Conservation (phyloP, 2,329 filamentous ascomycete species). For the Botryosphaeria dothidea region DNA sequence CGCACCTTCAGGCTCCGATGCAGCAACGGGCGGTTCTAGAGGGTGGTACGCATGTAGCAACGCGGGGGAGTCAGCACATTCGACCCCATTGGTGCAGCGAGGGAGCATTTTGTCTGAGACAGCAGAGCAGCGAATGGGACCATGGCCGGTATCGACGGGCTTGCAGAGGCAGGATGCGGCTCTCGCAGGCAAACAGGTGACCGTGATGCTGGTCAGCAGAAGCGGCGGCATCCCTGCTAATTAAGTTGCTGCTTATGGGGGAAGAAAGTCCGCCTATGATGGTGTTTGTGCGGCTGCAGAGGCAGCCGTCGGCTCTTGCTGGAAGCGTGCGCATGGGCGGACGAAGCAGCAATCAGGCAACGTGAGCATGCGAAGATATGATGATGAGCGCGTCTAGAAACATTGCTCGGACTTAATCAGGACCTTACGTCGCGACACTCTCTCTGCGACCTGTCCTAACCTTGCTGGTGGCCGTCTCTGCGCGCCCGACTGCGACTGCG, state of each 20-base stretch:
- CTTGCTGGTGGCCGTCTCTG: too few species aligned
- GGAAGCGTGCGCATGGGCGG: too few species aligned
- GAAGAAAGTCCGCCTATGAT: conserved; percentile 16
- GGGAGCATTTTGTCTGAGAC: conserved; percentile 2
- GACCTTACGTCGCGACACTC: too few species aligned
- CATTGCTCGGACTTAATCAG: too few species aligned
- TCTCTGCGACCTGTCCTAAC: too few species aligned
- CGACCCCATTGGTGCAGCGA: not conserved
- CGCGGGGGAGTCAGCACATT: not conserved
- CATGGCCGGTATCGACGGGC: not conserved
- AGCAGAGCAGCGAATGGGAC: conserved; percentile 7
- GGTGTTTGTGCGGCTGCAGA: not conserved
- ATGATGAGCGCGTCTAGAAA: too few species aligned
- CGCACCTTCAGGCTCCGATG: not conserved
- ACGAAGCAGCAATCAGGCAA: too few species aligned
- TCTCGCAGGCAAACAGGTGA: conserved; percentile 14
- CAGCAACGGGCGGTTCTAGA: conserved; percentile 10
- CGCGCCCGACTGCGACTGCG: too few species aligned
- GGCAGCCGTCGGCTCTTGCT: not conserved
- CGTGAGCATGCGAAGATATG: too few species aligned
- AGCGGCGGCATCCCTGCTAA: not conserved
- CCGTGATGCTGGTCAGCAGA: not conserved
- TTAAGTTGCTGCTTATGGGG: not conserved
- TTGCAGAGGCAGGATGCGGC: conserved; percentile 15
- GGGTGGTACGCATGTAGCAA: not conserved